Conservation (phyloP, 2,329 filamentous ascomycete genomes). For the Aspergillus fumigatus region DNA sequence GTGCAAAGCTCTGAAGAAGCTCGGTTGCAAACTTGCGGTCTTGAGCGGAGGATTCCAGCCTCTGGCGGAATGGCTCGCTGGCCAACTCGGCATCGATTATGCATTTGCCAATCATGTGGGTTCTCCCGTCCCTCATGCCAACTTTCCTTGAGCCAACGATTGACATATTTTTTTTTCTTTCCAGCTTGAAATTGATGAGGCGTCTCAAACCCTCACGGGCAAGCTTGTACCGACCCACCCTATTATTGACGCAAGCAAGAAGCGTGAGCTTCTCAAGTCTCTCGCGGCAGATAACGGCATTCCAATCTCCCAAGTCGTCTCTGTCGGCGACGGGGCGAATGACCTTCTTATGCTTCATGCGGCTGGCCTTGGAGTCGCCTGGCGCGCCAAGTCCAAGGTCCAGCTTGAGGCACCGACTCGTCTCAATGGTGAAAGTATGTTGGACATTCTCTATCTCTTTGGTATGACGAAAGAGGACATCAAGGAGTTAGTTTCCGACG, state of each 20-base stretch:
- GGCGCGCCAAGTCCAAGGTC: constrained; percentile 61
- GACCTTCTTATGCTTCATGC: constrained; percentile 61
- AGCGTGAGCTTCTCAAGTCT: constrained; percentile 50
- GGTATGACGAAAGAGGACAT: constrained; percentile 50
- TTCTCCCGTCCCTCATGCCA: neutral
- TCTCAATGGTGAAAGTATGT: constrained; percentile 54
- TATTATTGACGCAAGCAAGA: constrained; percentile 58
- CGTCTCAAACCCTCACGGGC: constrained; percentile 51
- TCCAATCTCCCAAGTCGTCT: constrained; percentile 51
- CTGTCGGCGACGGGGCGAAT: constrained; percentile 62
- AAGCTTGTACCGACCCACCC: constrained; percentile 49
- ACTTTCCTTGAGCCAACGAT: neutral
- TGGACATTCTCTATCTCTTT: constrained; percentile 56
- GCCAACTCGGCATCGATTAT: constrained; percentile 76
- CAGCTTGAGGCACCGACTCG: constrained; percentile 57
- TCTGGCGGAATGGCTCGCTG: constrained; percentile 79
- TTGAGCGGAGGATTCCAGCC: constrained; percentile 90
- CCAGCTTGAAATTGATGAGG: constrained; percentile 46
- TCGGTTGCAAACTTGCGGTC: constrained; percentile 85
- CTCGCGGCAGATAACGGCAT: constrained; percentile 54
- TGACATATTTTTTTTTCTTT: constrained; percentile 1
- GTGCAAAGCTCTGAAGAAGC: constrained; percentile 65
- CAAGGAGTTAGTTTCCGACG: constrained; percentile 35
- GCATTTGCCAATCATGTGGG: constrained; percentile 78
- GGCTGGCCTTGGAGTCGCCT: constrained; percentile 59